Evolutionary conservation across 2,329 filamentous ascomycete species (phyloP).

Genomic region (Dactylellina cionopaga): DNA sequence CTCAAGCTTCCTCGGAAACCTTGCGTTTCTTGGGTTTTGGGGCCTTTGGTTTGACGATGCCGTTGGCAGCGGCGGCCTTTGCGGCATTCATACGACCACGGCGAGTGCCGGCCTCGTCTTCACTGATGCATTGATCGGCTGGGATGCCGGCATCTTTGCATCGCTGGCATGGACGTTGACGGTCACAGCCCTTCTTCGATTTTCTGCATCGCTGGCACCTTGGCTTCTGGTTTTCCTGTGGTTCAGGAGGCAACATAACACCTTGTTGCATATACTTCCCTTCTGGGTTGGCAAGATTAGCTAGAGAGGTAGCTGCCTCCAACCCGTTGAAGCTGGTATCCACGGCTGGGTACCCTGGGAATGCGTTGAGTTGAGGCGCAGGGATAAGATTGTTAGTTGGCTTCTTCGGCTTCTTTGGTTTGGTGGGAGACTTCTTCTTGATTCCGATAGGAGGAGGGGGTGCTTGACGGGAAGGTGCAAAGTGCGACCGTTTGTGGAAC

Average conservation of each 20-base stretch:
- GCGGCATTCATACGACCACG: constrained; percentile 87
- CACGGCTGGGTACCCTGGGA: constrained; percentile 38
- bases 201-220: constrained; percentile 98
- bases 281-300: constrained; percentile 49
- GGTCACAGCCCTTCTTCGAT: constrained; percentile 99
- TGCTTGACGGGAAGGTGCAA: constrained; percentile 59
- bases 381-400: constrained; percentile 55
- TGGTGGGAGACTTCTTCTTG: constrained; percentile 42
- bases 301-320: constrained; percentile 46
- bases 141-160: constrained; percentile 96
- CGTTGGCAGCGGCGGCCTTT: constrained; percentile 69
- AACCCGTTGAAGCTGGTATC: constrained; percentile 50
- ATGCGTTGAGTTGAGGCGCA: constrained; percentile 50
- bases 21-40: constrained; percentile 56
- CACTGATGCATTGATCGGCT: constrained; percentile 92
- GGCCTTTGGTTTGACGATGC: constrained; percentile 54
- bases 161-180: constrained; percentile 90
- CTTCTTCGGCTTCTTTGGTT: constrained; percentile 67
- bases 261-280: constrained; percentile 46
- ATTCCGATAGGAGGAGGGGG: constrained; percentile 60
- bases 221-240: constrained; percentile 78
- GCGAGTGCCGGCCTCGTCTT: constrained; percentile 96
- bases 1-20: constrained; percentile 33
- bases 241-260: constrained; percentile 45
- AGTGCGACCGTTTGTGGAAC: constrained; percentile 64